These are phyloP conservation scores for Waitea zeae DNA, from an alignment of 1,284 basidiomycete species.

Conservation along the genomic window DNA sequence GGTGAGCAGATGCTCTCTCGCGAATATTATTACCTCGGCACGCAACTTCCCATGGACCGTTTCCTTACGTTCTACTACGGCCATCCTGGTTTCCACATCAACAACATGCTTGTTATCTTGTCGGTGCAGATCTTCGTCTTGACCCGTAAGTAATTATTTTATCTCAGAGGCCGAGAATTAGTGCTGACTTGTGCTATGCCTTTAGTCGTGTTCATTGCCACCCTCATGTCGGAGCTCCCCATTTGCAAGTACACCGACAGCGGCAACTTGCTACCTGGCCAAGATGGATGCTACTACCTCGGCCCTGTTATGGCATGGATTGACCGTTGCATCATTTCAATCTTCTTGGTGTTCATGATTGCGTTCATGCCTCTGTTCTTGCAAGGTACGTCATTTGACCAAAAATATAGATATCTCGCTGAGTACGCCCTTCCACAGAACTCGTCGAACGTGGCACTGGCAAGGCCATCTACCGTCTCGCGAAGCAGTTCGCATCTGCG, in stretches of 20 bases:
- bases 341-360: slow-evolving; percentile 94
- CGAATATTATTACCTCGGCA: slow-evolving; percentile 98
- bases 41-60: slow-evolving; percentile 95
- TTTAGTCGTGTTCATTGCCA: slow-evolving; percentile 80
- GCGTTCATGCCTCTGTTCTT: slow-evolving; percentile 86
- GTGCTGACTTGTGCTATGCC: slow-evolving; percentile 6
- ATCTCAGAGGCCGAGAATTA: not conserved
- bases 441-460: slow-evolving; percentile 83
- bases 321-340: slow-evolving; percentile 84
- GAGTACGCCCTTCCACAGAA: slow-evolving; percentile 29
- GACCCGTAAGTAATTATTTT: slow-evolving; percentile 36
- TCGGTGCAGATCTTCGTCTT: slow-evolving; percentile 89
- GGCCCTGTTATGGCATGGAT: slow-evolving; percentile 87
- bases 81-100: slow-evolving; percentile 99
- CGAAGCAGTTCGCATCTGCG: slow-evolving; percentile 82
- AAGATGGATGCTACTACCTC: slow-evolving; percentile 85
- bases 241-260: slow-evolving; percentile 64
- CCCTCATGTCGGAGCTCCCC: slow-evolving; percentile 62
- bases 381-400: slow-evolving; percentile 42
- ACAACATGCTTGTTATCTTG: slow-evolving; percentile 96
- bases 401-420: not conserved
- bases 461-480: slow-evolving; percentile 75
- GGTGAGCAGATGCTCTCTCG: slow-evolving; percentile 98
- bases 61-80: slow-evolving; percentile 99
- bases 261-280: slow-evolving; percentile 57